These are phyloP conservation scores for Citropsis articulata DNA, from an alignment of 345 rosid genomes.

Conservation along the genomic window DNA sequence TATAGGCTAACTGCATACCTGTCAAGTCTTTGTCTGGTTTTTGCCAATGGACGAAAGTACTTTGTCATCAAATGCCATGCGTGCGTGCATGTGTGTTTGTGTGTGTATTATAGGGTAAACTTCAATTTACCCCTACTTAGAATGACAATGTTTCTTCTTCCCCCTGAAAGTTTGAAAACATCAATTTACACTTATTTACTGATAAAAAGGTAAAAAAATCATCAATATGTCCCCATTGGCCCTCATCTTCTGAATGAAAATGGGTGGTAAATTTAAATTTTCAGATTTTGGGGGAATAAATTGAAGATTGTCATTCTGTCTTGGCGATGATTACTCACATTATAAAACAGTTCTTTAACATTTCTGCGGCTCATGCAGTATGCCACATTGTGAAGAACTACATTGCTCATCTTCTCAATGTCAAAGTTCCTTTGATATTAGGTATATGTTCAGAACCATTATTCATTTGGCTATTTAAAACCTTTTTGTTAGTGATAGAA, in stretches of 20 bases:
- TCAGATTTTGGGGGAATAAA: too few species aligned
- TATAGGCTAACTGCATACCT: neutral
- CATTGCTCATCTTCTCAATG: slow-evolving; percentile 63
- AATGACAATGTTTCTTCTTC: too few species aligned
- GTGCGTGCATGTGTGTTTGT: neutral
- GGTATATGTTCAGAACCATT: slow-evolving; percentile 39
- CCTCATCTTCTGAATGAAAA: too few species aligned
- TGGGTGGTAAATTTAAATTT: too few species aligned
- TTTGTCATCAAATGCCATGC: neutral
- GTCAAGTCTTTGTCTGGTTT: neutral
- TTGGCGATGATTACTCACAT: too few species aligned
- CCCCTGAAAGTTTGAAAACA: too few species aligned
- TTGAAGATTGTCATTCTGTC: too few species aligned
- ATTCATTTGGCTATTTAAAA: neutral
- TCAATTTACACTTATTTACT: too few species aligned
- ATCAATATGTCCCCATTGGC: too few species aligned
- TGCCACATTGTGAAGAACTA: slow-evolving; percentile 90
- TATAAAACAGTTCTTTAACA: neutral
- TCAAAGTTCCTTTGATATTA: slow-evolving; percentile 80
- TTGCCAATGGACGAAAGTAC: neutral
- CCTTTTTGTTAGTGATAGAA: neutral
- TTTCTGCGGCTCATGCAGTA: slow-evolving; percentile 42
- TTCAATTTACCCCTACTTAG: too few species aligned
- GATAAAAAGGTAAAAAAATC: too few species aligned
- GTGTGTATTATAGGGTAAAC: too few species aligned